These are phyloP conservation scores for Aureobasidium subglaciale DNA, from an alignment of 2,329 filamentous ascomycete genomes.

Conservation along the genomic window DNA sequence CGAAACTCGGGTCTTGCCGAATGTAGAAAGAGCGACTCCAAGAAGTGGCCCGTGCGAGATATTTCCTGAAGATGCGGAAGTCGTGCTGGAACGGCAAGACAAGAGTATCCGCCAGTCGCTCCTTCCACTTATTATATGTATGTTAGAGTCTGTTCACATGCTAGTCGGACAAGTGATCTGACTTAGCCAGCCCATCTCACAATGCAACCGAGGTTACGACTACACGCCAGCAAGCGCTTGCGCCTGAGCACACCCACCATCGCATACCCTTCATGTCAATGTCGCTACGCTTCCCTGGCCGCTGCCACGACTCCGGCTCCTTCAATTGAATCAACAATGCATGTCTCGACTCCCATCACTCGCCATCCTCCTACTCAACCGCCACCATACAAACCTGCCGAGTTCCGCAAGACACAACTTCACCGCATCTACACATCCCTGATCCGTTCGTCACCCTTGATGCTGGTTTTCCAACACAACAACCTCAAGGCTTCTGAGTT, in stretches of 20 bases:
- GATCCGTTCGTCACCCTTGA: conserved; percentile 74
- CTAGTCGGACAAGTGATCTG: too few species aligned
- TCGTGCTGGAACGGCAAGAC: conserved; percentile 6
- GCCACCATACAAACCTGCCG: conserved; percentile 76
- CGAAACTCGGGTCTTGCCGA: neutral
- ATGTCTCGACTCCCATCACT: conserved; percentile 38
- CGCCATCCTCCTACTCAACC: conserved; percentile 64
- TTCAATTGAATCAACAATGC: conserved; percentile 43
- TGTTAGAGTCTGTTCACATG: neutral
- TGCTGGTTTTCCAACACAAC: conserved; percentile 80
- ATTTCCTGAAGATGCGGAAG: conserved; percentile 14
- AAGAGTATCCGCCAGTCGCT: neutral
- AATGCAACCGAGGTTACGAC: conserved; percentile 49
- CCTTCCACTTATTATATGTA: neutral
- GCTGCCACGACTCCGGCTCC: conserved; percentile 47
- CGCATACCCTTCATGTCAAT: conserved; percentile 29
- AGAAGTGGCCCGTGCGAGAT: conserved; percentile 1
- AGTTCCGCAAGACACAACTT: conserved; percentile 85
- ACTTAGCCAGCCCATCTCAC: conserved; percentile 19
- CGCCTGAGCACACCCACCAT: conserved; percentile 23
- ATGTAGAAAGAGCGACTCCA: neutral
- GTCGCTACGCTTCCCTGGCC: conserved; percentile 44
- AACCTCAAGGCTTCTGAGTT: conserved; percentile 69
- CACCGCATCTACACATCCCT: conserved; percentile 81
- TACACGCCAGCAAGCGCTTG: conserved; percentile 31